Conservation (phyloP, 352 stramenopile species). For the Pythium utonaiense region DNA sequence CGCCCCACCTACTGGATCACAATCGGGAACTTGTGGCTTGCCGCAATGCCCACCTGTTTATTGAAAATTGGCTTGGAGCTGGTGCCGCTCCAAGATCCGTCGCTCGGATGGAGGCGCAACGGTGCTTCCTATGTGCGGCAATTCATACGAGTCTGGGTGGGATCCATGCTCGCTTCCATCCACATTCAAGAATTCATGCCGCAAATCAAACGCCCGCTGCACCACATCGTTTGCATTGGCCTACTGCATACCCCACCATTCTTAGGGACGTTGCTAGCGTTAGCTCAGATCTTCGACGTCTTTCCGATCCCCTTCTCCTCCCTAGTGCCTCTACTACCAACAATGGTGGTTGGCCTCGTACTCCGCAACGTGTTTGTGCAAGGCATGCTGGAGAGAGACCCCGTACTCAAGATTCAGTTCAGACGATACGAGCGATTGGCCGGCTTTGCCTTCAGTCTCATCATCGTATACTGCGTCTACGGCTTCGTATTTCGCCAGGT, state of each 20-base stretch:
- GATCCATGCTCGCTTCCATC: constrained; percentile 11
- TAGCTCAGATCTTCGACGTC: constrained; percentile 9
- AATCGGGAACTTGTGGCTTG: not conserved
- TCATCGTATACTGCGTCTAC: constrained; percentile 33
- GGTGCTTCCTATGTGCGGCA: constrained; percentile 28
- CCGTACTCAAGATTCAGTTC: not conserved
- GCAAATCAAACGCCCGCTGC: constrained; percentile 19
- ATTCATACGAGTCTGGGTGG: constrained; percentile 18
- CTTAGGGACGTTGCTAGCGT: constrained; percentile 15
- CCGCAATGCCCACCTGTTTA: not conserved
- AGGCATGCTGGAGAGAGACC: not conserved
- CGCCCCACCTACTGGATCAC: not conserved
- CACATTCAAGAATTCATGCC: constrained; percentile 28
- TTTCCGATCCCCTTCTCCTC: constrained; percentile 35
- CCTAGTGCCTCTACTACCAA: not conserved
- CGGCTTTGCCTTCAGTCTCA: constrained; percentile 4
- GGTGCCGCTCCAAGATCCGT: constrained; percentile 3
- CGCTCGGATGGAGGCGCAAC: constrained; percentile 3
- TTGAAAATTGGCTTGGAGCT: constrained; percentile 1
- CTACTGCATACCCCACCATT: constrained; percentile 21
- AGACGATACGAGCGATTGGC: constrained; percentile 5
- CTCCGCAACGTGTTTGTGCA: constrained; percentile 7
- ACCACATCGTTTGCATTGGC: not conserved
- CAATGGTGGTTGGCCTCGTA: constrained; percentile 16
- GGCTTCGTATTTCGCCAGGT: constrained; percentile 29